Percentiles rank a stretch among this genome's conserved stretches.
Evolutionary conservation across 73 alveolate genomes (phyloP).

Genomic region (Breviolum minutum): DNA sequence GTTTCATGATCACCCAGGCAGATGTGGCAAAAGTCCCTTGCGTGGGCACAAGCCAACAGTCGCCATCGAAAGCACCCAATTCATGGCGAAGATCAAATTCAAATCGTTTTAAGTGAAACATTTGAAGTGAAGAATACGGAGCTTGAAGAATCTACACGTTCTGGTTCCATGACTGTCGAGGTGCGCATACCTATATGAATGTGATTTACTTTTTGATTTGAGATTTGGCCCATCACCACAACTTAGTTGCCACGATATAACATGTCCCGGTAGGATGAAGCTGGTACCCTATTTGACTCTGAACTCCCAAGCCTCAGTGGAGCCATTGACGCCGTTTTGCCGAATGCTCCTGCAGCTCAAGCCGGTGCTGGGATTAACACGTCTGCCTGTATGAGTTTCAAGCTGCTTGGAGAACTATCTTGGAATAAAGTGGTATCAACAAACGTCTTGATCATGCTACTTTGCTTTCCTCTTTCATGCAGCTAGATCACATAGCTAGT

Average conservation of each 20-base stretch:
- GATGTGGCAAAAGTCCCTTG: not conserved
- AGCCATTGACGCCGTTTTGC: not conserved
- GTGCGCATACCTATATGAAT: not conserved
- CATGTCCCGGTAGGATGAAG: not conserved
- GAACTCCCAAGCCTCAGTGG: not conserved
- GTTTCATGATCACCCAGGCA: not conserved
- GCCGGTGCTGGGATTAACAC: not conserved
- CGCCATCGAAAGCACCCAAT: not conserved
- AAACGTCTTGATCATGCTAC: no score
- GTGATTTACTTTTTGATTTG: no score
- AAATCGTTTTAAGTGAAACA: not conserved
- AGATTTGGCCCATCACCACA: no score
- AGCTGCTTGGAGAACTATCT: not conserved
- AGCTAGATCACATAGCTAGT: no score
- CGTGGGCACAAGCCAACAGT: not conserved
- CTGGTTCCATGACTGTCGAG: not conserved
- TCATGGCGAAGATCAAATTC: constrained; percentile 8
- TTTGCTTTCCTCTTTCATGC: no score
- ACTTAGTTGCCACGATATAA: no score
- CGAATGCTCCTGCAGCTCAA: not conserved
- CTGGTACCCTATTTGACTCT: not conserved
- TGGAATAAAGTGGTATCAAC: no score
- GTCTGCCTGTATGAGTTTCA: not conserved
- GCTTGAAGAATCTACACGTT: not conserved
- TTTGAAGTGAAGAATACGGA: not conserved